Conservation (phyloP, 176 grass and related monocot genomes). For the Oryza meridionalis region DNA sequence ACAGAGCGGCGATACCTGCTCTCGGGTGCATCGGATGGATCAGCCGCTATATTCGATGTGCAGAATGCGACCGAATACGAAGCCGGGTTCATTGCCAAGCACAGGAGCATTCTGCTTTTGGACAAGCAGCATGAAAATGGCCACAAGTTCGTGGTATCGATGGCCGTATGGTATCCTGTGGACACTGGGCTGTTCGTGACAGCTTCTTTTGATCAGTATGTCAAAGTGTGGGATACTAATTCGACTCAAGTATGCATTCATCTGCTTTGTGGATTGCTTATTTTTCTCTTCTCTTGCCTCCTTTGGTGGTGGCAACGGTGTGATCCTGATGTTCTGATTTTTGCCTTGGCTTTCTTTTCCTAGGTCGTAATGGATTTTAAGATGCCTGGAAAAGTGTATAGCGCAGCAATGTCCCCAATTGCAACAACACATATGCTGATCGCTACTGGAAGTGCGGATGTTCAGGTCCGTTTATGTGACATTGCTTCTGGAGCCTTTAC, state of each 20-base stretch:
- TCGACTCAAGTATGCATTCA: conserved; percentile 62
- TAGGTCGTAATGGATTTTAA: conserved; percentile 96
- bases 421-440: conserved; percentile 87
- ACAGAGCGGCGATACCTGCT: conserved; percentile 89
- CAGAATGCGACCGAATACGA: conserved; percentile 57
- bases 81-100: conserved; percentile 70
- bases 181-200: conserved; percentile 89
- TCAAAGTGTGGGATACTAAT: conserved; percentile 99
- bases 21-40: conserved; percentile 82
- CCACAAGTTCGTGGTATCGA: conserved; percentile 76
- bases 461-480: conserved; percentile 92
- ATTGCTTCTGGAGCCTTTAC: conserved; percentile 93
- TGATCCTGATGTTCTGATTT: conserved; percentile 15
- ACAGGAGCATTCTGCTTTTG: conserved; percentile 66
- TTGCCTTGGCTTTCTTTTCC: conserved; percentile 27
- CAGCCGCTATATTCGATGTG: conserved; percentile 69
- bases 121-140: conserved; percentile 72
- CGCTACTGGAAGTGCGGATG: conserved; percentile 80
- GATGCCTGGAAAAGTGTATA: conserved; percentile 91
- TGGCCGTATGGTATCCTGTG: conserved; percentile 83
- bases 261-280: neutral
- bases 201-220: conserved; percentile 78
- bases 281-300: neutral
- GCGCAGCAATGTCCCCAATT: conserved; percentile 71
- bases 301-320: neutral